Conservation (phyloP, 2,329 filamentous ascomycete genomes). For the Diaporthe sp. region DNA sequence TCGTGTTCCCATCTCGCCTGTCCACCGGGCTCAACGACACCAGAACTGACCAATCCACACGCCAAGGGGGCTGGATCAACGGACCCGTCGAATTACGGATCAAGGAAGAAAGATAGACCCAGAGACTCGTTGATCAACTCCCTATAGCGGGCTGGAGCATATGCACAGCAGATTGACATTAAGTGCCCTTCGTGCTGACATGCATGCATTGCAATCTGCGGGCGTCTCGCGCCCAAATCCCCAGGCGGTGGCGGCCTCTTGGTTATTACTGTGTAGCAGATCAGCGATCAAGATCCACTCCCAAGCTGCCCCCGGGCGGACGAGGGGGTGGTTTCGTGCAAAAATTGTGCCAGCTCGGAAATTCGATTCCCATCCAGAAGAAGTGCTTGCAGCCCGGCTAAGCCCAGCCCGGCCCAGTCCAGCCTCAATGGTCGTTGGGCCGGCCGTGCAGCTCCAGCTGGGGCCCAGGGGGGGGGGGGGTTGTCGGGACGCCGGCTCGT, state of each 20-base stretch:
- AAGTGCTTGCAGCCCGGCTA: constrained; percentile 21
- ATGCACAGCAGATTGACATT: constrained; percentile 9
- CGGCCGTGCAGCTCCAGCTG: constrained; percentile 19
- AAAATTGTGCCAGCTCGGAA: constrained; percentile 17
- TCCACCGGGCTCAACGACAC: neutral
- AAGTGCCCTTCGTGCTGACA: constrained; percentile 1
- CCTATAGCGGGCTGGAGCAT: constrained; percentile 1
- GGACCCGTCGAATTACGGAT: neutral
- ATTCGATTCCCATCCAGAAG: constrained; percentile 7
- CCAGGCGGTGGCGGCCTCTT: constrained; percentile 1
- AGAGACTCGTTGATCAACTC: neutral
- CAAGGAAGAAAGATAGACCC: neutral
- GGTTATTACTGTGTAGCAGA: constrained; percentile 14
- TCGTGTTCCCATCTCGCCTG: neutral
- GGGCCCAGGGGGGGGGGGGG: neutral
- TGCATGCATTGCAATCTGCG: constrained; percentile 25
- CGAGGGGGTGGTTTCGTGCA: neutral
- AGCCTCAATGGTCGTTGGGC: neutral
- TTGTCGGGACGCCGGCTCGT: neutral
- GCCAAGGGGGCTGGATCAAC: neutral
- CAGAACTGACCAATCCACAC: neutral
- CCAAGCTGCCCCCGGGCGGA: neutral
- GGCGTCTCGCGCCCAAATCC: neutral
- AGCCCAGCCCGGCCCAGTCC: neutral
- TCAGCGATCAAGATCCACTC: constrained; percentile 12